These are phyloP conservation scores for Ceratocystis albifundus DNA, from an alignment of 2,329 filamentous ascomycete species.

Conservation along the genomic window DNA sequence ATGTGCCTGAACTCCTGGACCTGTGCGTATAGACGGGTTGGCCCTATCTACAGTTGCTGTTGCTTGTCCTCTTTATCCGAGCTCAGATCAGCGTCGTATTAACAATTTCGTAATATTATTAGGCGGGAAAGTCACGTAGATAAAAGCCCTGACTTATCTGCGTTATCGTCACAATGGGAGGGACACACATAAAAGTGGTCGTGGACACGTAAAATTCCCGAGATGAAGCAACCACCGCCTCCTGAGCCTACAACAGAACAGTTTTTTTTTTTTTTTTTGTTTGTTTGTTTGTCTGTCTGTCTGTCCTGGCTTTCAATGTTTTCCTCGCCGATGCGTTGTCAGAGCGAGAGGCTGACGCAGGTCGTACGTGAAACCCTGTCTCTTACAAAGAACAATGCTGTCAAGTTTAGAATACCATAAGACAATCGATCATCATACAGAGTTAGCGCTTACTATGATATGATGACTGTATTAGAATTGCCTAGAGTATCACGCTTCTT, in stretches of 20 bases:
- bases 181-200: not conserved
- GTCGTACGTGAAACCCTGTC: too few relatives aligned
- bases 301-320: not conserved
- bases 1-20: not conserved
- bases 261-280: too few relatives aligned
- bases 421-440: not conserved
- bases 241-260: not conserved
- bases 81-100: not conserved
- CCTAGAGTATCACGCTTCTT: not conserved
- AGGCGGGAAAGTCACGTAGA: not conserved
- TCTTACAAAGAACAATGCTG: too few relatives aligned
- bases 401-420: not conserved
- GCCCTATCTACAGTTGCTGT: not conserved
- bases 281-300: too few relatives aligned
- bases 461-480: not conserved
- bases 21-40: not conserved
- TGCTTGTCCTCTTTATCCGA: not conserved
- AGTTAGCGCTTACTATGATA: not conserved
- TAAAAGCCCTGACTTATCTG: not conserved
- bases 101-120: not conserved
- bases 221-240: not conserved
- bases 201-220: conserved; percentile 3
- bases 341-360: not conserved
- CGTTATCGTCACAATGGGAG: not conserved
- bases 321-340: not conserved